Conservation (phyloP, 2,329 filamentous ascomycete species). For the Graphilbum ipis-grandicollis region DNA sequence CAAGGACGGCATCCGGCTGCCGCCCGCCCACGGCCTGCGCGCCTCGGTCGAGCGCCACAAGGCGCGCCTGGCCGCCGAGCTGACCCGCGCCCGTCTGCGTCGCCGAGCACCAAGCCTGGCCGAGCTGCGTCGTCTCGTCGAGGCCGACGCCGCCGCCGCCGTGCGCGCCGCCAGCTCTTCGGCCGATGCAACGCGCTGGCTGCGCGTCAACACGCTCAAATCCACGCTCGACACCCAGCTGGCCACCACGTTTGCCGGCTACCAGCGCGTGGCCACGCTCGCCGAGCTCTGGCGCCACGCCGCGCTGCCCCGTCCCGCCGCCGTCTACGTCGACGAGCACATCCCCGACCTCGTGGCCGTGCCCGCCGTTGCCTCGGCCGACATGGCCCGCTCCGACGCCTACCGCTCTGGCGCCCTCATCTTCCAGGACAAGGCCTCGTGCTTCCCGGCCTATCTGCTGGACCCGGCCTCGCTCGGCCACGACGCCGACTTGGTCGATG, state of each 20-base stretch:
- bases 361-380: conserved; percentile 39
- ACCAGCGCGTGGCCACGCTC: conserved; percentile 37
- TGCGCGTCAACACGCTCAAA: conserved; percentile 68
- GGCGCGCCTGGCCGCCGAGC: conserved; percentile 61
- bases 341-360: conserved; percentile 66
- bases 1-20: conserved; percentile 68
- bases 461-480: conserved; percentile 32
- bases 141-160: conserved; percentile 49
- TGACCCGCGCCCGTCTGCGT: conserved; percentile 62
- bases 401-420: conserved; percentile 69
- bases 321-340: conserved; percentile 58
- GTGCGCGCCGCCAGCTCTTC: conserved; percentile 39
- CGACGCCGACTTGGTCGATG: conserved; percentile 65
- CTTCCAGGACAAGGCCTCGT: conserved; percentile 91
- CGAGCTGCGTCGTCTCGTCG: conserved; percentile 42
- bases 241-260: conserved; percentile 53
- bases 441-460: conserved; percentile 83
- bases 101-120: conserved; percentile 53
- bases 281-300: conserved; percentile 29
- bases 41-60: conserved; percentile 66
- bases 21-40: conserved; percentile 61
- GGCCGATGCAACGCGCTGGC: conserved; percentile 65
- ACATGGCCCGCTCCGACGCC: conserved; percentile 55
- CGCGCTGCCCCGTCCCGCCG: not conserved
- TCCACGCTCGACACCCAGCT: conserved; percentile 56